Evolutionary conservation across 768 basidiomycete species (phyloP), one percentile per base, ranked within the genome.

Genomic region (Panellus pusillus): DNA sequence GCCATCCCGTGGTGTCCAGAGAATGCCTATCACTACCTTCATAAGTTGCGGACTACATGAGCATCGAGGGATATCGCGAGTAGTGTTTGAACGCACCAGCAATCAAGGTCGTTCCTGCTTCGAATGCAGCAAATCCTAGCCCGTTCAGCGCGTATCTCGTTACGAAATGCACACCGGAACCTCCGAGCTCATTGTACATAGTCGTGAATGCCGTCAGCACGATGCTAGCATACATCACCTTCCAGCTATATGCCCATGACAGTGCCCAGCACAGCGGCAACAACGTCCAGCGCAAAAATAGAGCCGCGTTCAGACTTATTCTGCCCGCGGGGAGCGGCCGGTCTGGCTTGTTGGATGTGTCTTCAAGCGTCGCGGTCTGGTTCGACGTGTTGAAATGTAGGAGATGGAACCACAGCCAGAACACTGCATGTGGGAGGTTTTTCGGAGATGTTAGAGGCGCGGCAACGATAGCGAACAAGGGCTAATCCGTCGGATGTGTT

Each of bases 331-430:
- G 70, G 3, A 74, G 50, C 13, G 73, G 73, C 9, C 73, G 60
- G 50, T 65, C 65, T 15, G 69, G 62, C 51, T 72, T 72, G 57
- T 73, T 74, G 3, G 56, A 31, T 11, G 58, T 57, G 50, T 73
- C 73, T 50, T 74, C 73, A 3, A 58, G 44, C 8, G 57, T 50
- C 4, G 57, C 52, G 14, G 57, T 61, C 41, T 76, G 74, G 48
- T 76, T 76, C 1, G 74, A 68, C 29, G 75, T 61, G 50, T 70
- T 55, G 52, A 70, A 74, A 29, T 70, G 69, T 4, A 76, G 63
- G 17, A 73, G 62, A 37, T 76, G 75, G 18, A 71, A 44, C 70
- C 67, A 76, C 18, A 74, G 54, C 74, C 74, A 76, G 12, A 67
- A 47, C 0, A 72, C 39, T 4, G 70, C 60, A 13, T 68, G 64